These are phyloP conservation scores for Metahyphopichia silvanorum DNA, from an alignment of 805 yeast genomes.

Conservation along the genomic window DNA sequence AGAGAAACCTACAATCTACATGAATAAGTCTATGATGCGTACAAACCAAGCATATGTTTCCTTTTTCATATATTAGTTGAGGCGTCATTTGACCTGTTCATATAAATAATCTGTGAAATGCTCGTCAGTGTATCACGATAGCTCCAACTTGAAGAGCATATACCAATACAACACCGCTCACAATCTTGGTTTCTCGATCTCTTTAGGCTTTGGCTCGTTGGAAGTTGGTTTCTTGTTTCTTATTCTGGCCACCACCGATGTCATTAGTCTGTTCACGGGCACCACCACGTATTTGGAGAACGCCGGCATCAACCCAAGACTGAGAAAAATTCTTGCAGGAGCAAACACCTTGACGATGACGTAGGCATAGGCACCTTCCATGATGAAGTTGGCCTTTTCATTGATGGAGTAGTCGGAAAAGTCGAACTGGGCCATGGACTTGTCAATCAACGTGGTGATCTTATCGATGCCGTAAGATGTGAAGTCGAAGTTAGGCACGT, in stretches of 20 bases:
- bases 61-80: too few relatives aligned
- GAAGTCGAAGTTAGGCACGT: constrained; percentile 46
- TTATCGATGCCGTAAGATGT: constrained; percentile 60
- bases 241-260: constrained; percentile 2
- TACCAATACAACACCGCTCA: constrained; percentile 6
- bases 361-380: constrained; percentile 76
- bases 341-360: constrained; percentile 60
- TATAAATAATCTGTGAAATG: too few relatives aligned
- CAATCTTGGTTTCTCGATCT: constrained; percentile 33
- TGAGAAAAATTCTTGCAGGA: constrained; percentile 51
- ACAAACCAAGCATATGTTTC: too few relatives aligned
- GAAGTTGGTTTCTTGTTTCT: constrained; percentile 4
- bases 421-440: constrained; percentile 39
- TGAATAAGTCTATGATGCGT: too few relatives aligned
- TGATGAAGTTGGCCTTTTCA: constrained; percentile 51
- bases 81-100: too few relatives aligned
- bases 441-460: constrained; percentile 58
- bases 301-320: constrained; percentile 54
- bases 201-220: constrained; percentile 13
- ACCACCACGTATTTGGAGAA: constrained; percentile 50
- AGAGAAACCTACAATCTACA: too few relatives aligned
- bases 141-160: too few relatives aligned
- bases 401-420: constrained; percentile 35
- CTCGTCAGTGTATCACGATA: too few relatives aligned
- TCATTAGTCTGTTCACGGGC: constrained; percentile 38